phyloP scores from a whole-genome alignment of 1,284 basidiomycete species.

The Boletus sp. region DNA sequence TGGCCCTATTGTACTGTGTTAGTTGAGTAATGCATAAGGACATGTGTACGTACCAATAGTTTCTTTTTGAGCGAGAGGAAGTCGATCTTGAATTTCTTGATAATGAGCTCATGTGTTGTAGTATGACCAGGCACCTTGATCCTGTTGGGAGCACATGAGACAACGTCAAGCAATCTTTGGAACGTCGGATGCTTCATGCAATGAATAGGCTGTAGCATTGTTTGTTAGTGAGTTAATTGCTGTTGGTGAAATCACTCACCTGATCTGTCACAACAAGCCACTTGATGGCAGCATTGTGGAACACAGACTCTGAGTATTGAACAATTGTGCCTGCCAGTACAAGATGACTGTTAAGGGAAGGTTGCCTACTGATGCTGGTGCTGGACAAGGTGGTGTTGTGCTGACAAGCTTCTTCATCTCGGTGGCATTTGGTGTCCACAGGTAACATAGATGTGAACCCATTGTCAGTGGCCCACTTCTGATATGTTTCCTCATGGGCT shows the following conservation, averaged over 20 bases:
- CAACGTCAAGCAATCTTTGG: too few relatives aligned
- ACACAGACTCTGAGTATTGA: slow-evolving; percentile 18
- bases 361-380: background rate
- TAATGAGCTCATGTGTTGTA: too few relatives aligned
- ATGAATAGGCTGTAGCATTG: too few relatives aligned
- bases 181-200: too few relatives aligned
- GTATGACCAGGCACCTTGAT: too few relatives aligned
- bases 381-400: too few relatives aligned
- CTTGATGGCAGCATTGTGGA: slow-evolving; percentile 23
- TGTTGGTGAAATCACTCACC: slow-evolving; percentile 13
- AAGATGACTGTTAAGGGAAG: slow-evolving; percentile 6
- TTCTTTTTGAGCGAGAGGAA: too few relatives aligned
- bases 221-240: background rate
- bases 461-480: slow-evolving; percentile 1
- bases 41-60: too few relatives aligned
- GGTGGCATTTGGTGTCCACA: background rate
- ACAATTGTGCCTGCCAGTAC: background rate
- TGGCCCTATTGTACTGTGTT: too few relatives aligned
- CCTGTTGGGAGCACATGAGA: too few relatives aligned
- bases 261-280: slow-evolving; percentile 33
- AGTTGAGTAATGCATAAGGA: too few relatives aligned
- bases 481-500: background rate
- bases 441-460: background rate
- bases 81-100: too few relatives aligned
- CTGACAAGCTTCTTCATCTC: background rate